Evolutionary conservation across 495 filamentous ascomycete genomes (phyloP), one percentile per base, ranked within the genome.

Genomic region (Aspergillus bertholletiae): DNA sequence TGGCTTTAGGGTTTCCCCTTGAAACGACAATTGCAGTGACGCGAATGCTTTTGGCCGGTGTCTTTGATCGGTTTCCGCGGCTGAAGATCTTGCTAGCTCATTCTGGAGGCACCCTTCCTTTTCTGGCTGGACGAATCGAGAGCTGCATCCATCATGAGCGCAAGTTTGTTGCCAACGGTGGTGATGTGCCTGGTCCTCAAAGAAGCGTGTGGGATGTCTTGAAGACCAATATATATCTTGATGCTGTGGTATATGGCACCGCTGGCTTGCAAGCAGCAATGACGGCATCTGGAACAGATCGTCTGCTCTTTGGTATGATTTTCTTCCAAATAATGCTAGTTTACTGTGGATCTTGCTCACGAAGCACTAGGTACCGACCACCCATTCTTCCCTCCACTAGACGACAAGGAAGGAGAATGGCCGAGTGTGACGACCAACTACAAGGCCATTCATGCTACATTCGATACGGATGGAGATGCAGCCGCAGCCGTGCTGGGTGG

Each of bases 11-110:
- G 7, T 97, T 96, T 64, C 93, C 93, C 1, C 77, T 97, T 35
- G 93, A 97, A 66, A 97, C 93, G 0, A 96, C 92, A 7, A 92
- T 97, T 52, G 89, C 92, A 0, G 86, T 97, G 1, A 85, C 90
- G 2, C 74, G 93, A 8, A 96, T 97, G 91, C 82, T 88, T 17
- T 71, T 97, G 1, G 80, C 84, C 2, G 88, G 90, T 0, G 89
- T 96, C 1, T 97, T 92, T 67, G 92, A 96, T 67, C 78, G 80
- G 7, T 89, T 90, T 24, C 82, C 80, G 0, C 68, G 70, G n/a
- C 66, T 97, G 57, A 72, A 82, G 12, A 79, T 97, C 51, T 67
- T 97, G 40, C 72, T 97, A 8, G 93, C 93, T 3, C 93, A 97
- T 69, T 88, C 87, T 11, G 93, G 93, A 1, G 93, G 92, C 2